Conservation (phyloP, 23 red algal genomes). For the Agarophyton chilense region DNA sequence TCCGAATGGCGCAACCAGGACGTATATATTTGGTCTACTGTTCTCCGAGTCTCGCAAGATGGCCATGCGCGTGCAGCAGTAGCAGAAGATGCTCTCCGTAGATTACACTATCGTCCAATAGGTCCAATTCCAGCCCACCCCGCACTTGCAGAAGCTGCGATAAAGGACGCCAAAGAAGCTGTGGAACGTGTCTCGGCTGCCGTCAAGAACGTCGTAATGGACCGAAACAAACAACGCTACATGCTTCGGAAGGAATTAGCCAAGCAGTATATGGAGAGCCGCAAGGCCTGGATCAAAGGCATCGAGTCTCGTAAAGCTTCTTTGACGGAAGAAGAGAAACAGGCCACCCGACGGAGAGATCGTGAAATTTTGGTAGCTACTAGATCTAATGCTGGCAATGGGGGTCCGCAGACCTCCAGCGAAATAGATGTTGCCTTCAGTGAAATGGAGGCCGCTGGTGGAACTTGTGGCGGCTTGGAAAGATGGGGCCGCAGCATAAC, state of each 20-base stretch:
- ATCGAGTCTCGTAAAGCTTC: neutral
- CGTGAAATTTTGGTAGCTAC: conserved; percentile 63
- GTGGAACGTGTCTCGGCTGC: neutral
- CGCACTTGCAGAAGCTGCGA: conserved; percentile 25
- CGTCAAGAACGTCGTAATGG: conserved; percentile 7
- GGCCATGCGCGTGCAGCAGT: conserved; percentile 39
- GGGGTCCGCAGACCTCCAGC: conserved; percentile 17
- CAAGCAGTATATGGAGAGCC: conserved; percentile 27
- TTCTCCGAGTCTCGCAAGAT: conserved; percentile 15
- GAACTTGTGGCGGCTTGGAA: conserved; percentile 68
- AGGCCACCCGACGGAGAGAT: conserved; percentile 27
- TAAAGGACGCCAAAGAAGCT: conserved; percentile 34
- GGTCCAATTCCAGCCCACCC: neutral
- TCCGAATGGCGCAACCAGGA: conserved; percentile 36
- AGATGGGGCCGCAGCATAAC: conserved; percentile 74
- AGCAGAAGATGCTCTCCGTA: conserved; percentile 18
- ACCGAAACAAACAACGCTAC: neutral
- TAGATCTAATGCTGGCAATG: conserved; percentile 8
- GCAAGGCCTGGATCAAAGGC: conserved; percentile 28
- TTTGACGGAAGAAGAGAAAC: conserved; percentile 11
- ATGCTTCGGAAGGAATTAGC: neutral
- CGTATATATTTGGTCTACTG: conserved; percentile 64
- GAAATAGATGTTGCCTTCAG: conserved; percentile 69
- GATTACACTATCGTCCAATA: conserved; percentile 4
- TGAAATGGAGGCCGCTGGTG: conserved; percentile 77